A percentile compares a stretch with the other conserved stretches of the same genome.
Conservation (phyloP, 2,329 filamentous ascomycete species). For the Alternaria brassicae region DNA sequence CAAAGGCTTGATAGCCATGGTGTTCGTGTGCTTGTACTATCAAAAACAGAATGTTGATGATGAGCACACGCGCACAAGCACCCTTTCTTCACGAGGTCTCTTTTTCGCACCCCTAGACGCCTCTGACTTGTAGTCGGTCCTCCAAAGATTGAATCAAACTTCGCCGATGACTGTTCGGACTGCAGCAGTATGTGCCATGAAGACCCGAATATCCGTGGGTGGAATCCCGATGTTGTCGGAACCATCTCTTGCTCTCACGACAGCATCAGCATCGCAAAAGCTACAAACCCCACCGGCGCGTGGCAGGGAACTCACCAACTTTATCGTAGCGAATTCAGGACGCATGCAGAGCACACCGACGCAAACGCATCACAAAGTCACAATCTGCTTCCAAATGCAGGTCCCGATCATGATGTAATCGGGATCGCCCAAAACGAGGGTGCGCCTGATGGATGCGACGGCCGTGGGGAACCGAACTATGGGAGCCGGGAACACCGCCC, state of each 20-base stretch:
- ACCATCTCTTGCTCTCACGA: neutral
- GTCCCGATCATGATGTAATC: conserved; percentile 20
- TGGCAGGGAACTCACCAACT: neutral
- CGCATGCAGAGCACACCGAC: neutral
- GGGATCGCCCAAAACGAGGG: neutral
- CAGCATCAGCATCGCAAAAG: neutral
- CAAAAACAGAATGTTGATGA: neutral
- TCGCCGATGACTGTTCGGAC: neutral
- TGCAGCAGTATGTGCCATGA: neutral
- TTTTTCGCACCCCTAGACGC: neutral
- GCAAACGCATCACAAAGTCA: neutral
- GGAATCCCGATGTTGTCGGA: neutral
- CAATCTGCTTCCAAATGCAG: neutral
- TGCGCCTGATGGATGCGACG: conserved; percentile 12
- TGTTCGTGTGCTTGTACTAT: neutral
- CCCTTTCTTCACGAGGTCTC: neutral
- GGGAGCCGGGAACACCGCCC: conserved; percentile 9
- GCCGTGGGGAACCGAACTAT: conserved; percentile 26
- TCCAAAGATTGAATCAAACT: neutral
- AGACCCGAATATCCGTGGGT: neutral
- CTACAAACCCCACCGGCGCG: neutral
- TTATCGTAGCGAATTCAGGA: neutral
- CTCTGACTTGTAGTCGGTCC: neutral
- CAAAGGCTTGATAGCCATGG: neutral
- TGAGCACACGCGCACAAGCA: neutral